A percentile compares a stretch with the other conserved stretches of the same genome.
phyloP scores from a whole-genome alignment of 441 rosid species.

The Gossypium schwendimanii region DNA sequence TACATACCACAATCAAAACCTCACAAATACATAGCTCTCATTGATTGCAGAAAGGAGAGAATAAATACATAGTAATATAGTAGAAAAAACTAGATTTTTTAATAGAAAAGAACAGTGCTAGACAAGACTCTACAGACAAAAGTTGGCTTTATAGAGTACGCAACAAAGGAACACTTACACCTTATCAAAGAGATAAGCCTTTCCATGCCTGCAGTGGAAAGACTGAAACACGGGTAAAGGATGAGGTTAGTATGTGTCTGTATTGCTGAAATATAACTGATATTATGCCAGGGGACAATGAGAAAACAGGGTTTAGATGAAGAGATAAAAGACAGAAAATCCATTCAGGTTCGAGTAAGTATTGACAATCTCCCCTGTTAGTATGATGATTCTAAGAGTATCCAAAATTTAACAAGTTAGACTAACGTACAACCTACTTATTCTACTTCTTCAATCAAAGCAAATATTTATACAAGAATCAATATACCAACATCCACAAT shows the following conservation, averaged over 20 bases:
- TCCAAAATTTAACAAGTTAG: background rate
- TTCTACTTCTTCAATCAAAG: background rate
- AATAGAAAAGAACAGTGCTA: background rate
- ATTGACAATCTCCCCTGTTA: conserved; percentile 16
- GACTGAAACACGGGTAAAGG: conserved; percentile 40
- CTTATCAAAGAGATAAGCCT: conserved; percentile 67
- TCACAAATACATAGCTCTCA: background rate
- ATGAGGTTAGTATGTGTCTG: conserved; percentile 12
- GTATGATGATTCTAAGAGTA: background rate
- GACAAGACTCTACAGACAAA: background rate
- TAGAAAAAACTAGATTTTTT: background rate
- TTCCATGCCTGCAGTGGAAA: conserved; percentile 68
- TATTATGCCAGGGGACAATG: background rate
- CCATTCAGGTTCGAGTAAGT: background rate
- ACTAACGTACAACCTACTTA: background rate
- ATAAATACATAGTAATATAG: background rate
- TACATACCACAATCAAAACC: background rate
- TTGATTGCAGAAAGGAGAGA: background rate
- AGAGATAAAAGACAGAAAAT: background rate
- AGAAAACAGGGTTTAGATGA: background rate
- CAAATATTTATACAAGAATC: background rate
- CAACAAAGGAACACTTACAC: conserved; percentile 44
- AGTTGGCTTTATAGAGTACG: background rate
- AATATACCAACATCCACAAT: background rate
- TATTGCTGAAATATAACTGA: conserved; percentile 3